These are phyloP conservation scores for Phialocephala sp. DNA, from an alignment of 2,329 filamentous ascomycete genomes.

Conservation along the genomic window DNA sequence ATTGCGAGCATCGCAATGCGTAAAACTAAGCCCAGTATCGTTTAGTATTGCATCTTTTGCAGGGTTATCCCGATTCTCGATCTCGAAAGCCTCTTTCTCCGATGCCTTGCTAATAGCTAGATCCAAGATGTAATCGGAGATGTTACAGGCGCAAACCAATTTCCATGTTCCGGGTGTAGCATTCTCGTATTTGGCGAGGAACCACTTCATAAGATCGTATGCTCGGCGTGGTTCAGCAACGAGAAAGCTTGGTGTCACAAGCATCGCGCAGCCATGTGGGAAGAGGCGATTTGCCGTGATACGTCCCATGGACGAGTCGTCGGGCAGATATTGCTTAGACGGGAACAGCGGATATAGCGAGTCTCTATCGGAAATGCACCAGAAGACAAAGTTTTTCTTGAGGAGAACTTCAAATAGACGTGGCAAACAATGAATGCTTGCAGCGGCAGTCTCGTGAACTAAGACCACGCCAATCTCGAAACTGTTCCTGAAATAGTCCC, in stretches of 20 bases:
- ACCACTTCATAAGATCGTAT: constrained; percentile 50
- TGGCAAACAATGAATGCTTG: constrained; percentile 32
- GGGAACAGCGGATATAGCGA: constrained; percentile 41
- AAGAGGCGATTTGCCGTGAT: constrained; percentile 50
- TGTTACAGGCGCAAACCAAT: constrained; percentile 34
- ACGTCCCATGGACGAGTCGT: constrained; percentile 40
- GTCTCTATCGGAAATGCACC: constrained; percentile 37
- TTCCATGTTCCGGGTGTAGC: constrained; percentile 27
- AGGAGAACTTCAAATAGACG: constrained; percentile 18
- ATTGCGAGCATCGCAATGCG: constrained; percentile 36
- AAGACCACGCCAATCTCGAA: constrained; percentile 32
- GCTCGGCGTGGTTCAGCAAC: constrained; percentile 51
- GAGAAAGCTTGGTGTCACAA: constrained; percentile 57
- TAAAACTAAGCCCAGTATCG: constrained; percentile 34
- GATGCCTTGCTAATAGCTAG: constrained; percentile 38
- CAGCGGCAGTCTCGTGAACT: constrained; percentile 38
- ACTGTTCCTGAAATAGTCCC: constrained; percentile 50
- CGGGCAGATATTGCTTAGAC: constrained; percentile 18
- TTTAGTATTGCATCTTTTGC: constrained; percentile 35
- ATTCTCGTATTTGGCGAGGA: constrained; percentile 34
- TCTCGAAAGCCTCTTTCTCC: constrained; percentile 36
- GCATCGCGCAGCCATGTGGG: constrained; percentile 51
- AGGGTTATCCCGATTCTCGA: constrained; percentile 30
- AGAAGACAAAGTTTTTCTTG: constrained; percentile 31
- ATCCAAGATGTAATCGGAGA: constrained; percentile 39